Evolutionary conservation across 1,139 yeast species (phyloP).

Genomic region (Taphrina betulina): DNA sequence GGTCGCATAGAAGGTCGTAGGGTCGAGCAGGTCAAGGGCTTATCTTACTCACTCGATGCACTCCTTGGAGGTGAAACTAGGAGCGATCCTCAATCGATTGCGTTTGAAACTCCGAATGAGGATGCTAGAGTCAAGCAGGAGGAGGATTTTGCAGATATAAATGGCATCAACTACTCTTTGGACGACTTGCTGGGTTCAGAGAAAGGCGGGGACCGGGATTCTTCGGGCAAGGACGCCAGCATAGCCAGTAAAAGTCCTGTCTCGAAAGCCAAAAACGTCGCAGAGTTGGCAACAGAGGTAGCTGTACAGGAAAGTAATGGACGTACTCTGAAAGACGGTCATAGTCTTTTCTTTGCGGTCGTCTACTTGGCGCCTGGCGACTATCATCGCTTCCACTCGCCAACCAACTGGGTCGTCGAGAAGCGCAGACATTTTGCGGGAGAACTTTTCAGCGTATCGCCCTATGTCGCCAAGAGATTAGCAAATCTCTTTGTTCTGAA

Average conservation of each 20-base stretch:
- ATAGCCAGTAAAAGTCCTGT: constrained; percentile 3
- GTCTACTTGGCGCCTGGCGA: constrained; percentile 98
- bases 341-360: constrained; percentile 79
- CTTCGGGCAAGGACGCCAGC: constrained; percentile 40
- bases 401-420: constrained; percentile 93
- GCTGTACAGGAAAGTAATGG: constrained; percentile 23
- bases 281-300: constrained; percentile 26
- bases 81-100: constrained; percentile 37
- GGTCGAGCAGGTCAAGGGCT: constrained; percentile 95
- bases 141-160: constrained; percentile 72
- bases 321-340: constrained; percentile 45
- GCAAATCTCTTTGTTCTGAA: constrained; percentile 86
- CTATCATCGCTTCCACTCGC: constrained; percentile 95
- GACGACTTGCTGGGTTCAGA: constrained; percentile 54
- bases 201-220: constrained; percentile 40
- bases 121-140: constrained; percentile 48
- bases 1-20: constrained; percentile 71
- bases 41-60: constrained; percentile 88
- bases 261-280: constrained; percentile 22
- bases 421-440: constrained; percentile 94
- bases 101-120: constrained; percentile 40
- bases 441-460: constrained; percentile 92
- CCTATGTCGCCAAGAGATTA: constrained; percentile 85
- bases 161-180: constrained; percentile 70
- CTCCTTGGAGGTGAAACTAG: constrained; percentile 62